Evolutionary conservation across 768 basidiomycete species (phyloP), one percentile per base, ranked within the genome.

Genomic region (Hemileccinum impolitum): DNA sequence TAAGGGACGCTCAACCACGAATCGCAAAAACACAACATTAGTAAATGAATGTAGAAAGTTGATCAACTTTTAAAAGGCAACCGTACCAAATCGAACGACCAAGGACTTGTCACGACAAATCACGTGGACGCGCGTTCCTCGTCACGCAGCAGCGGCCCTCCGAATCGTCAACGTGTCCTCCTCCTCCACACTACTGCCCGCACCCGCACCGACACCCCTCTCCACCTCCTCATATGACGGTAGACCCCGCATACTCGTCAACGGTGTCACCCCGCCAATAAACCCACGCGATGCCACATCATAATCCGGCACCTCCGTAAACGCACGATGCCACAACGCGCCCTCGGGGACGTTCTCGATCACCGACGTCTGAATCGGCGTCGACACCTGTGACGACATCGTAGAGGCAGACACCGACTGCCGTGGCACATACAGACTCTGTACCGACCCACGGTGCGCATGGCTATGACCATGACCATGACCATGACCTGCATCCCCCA

Each of bases 181-280:
- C 7, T 50, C 55, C 4, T 9, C 23, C 23, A 6, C 23, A 23
- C 23, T 6, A 23, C 6, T 39, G 0, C 30, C 41, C 4, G 1
- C 12, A 3, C 28, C 15, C 2, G 13, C 6, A 1, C n/a, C n/a
- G n/a, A n/a, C n/a, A n/a, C 17, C 30, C 52, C 60, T 44, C 42
- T 64, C 60, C 11, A 79, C 79, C 62, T 92, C 92, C 56, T 90
- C 91, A 57, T 98, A 98, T 34, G 84, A 88, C 40, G 94, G 94
- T 56, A 95, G 62, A 6, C 88, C 91, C 23, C 72, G 74, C 72
- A 85, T 75, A 58, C 87, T 85, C 59, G 76, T 76, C 60, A 93
- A 67, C 14, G 95, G 93, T 10, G 87, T 84, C n/a, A 94, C 85
- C 6, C 94, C 93, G 7, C 94, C 94, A 23, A 94, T 76, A 68